Conservation (phyloP, 1,284 basidiomycete species). For the Leccinum huronense region DNA sequence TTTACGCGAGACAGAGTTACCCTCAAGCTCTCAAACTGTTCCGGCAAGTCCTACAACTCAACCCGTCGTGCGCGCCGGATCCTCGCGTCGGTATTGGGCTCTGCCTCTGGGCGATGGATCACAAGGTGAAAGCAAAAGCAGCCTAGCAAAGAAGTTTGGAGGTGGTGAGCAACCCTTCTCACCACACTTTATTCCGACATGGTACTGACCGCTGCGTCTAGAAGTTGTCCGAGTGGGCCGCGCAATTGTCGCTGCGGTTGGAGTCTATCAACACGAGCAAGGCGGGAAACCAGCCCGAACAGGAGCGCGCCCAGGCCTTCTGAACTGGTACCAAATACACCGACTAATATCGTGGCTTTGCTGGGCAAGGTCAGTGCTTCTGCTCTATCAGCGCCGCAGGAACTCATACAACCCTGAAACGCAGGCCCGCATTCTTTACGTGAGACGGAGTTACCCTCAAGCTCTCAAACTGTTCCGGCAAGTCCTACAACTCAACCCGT, state of each 20-base stretch:
- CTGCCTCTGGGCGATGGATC: slow-evolving; percentile 85
- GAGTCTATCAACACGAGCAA: too few species aligned
- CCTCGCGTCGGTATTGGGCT: slow-evolving; percentile 92
- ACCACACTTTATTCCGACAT: too few species aligned
- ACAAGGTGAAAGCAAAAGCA: slow-evolving; percentile 72
- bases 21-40: slow-evolving; percentile 77
- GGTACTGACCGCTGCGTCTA: too few species aligned
- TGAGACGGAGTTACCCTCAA: slow-evolving; percentile 71
- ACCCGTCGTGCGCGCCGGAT: slow-evolving; percentile 80
- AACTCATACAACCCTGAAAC: slow-evolving; percentile 1
- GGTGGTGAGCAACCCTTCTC: slow-evolving; percentile 53
- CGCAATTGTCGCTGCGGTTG: too few species aligned
- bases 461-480: slow-evolving; percentile 84
- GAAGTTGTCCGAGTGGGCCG: too few species aligned
- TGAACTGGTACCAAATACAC: slow-evolving; percentile 25
- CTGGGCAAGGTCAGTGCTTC: slow-evolving; percentile 65
- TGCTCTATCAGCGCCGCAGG: background rate
- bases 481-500: slow-evolving; percentile 62
- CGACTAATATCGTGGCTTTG: slow-evolving; percentile 79
- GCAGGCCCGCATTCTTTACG: slow-evolving; percentile 81
- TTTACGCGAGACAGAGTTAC: slow-evolving; percentile 76
- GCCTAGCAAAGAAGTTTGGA: slow-evolving; percentile 88
- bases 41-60: slow-evolving; percentile 76
- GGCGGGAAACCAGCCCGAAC: too few species aligned
- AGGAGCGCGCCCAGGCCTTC: too few species aligned